Base-by-base conservation (phyloP, 768 basidiomycete species). In the Termitomyces sp. region DNA sequence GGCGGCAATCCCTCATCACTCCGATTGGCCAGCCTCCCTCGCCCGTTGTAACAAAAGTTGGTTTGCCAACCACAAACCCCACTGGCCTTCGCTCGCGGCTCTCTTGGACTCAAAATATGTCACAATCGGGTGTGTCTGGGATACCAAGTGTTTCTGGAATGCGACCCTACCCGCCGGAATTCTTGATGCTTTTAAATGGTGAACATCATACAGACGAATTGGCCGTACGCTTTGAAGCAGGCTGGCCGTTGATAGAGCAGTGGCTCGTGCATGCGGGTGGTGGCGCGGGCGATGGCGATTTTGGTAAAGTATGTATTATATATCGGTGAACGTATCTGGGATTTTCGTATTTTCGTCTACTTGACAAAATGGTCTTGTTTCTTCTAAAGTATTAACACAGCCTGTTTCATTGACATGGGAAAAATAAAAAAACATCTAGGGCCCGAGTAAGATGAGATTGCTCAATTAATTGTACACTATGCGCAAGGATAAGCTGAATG, bases 151-250 rank as follows among this genome's bases (percentile, higher is more conserved):
- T 18, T 31, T 47, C 47, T 22, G 57, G 57, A 1, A 41, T 55
- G 23, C 60, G 51, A 10, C 61, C 70, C n/a, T 82, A 78, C 60
- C 90, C 90, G 7, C 72, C 74, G 5, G 82, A 83, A 12, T 61
- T 94, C 23, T 62, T 78, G 25, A 58, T 74, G 2, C 67, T 91
- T 55, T 75, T 98, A 12, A 88, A 98, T 63, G 97, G 96, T 9
- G 89, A 86, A 53, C 94, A 94, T 67, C 89, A 94, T 68, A 88
- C 91, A 2, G 96, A 98, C 65, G 95, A 98, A 71, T 71, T 98
- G 41, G 87, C 89, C 43, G 84, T 89, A 23, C 79, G 68, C 57
- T 96, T 95, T 62, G 85, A 91, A 59, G 84, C 86, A 31, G 86
- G 89, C 0, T 95, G 93, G 94, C 84, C 84, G 11, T 71, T 86